phyloP scores from a whole-genome alignment of 108 stramenopile genomes.

The Seminavis robusta region DNA sequence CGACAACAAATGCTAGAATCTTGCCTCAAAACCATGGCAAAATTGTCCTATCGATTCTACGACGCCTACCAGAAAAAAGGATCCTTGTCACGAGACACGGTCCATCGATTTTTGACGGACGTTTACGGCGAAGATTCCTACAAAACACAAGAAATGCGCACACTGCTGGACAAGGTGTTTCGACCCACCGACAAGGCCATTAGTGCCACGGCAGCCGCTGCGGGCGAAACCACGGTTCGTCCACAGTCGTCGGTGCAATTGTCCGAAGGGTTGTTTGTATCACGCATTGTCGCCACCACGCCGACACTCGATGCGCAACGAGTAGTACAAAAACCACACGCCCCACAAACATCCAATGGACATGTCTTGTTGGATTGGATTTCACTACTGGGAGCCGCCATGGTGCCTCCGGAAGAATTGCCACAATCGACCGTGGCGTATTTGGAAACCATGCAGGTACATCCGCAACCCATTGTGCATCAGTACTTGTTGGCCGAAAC shows the following conservation, averaged over 20 bases:
- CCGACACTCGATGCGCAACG: no score
- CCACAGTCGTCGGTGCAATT: conserved; percentile 9
- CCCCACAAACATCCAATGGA: conserved; percentile 8
- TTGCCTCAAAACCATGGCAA: conserved; percentile 8
- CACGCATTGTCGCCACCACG: conserved; percentile 20
- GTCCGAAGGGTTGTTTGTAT: conserved; percentile 17
- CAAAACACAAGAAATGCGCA: conserved; percentile 36
- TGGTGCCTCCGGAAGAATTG: conserved; percentile 10
- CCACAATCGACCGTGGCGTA: conserved; percentile 34
- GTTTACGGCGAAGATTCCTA: conserved; percentile 79
- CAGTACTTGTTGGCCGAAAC: conserved; percentile 29
- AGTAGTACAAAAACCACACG: no score
- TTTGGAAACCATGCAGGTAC: conserved; percentile 38
- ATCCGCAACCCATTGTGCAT: conserved; percentile 31
- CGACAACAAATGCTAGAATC: background rate
- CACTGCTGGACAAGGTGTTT: conserved; percentile 58
- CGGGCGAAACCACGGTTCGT: conserved; percentile 8
- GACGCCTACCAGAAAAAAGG: conserved; percentile 81
- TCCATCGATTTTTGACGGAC: conserved; percentile 80
- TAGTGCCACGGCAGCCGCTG: background rate
- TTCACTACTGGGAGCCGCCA: conserved; percentile 27
- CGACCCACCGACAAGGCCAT: conserved; percentile 1
- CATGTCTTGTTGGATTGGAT: conserved; percentile 60
- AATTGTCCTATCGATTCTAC: conserved; percentile 66
- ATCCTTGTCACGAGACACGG: conserved; percentile 58